Evolutionary conservation across 371 early-diverging fungal species (phyloP), one percentile per base, ranked within the genome.

Genomic region (Encephalitozoon cuniculi): DNA sequence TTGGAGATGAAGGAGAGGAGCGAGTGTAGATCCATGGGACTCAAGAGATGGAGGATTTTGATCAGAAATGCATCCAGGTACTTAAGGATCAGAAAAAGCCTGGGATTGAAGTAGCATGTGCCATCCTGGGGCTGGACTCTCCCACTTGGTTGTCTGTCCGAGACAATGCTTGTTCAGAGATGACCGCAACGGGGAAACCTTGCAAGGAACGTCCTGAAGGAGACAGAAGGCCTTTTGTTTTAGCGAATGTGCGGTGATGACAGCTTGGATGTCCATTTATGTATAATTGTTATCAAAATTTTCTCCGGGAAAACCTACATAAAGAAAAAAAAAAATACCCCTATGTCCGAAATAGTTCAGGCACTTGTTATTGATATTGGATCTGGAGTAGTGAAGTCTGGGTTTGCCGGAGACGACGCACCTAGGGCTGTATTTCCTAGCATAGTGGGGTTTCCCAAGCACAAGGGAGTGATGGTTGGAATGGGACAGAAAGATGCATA

Each of bases 301-400:
- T 46, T 46, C 11, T 18, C n/a, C 49, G 21, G 21, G 18, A 46
- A 46, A 40, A 41, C 30, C 39, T 65, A 46, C 49, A 65, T 49
- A 53, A 69, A 69, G 52, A 69, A 69, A 69, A 69, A 37, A 49
- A 52, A 52, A 54, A 37, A 77, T 69, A 72, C 55, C 46, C 30
- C 26, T 71, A 75, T 80, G 78, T 65, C 75, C 68, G 78, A 82
- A 23, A 77, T 78, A 74, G 55, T 49, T 64, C 70, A 67, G 70
- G 79, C 85, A 75, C 64, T 88, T 74, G 88, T 94, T 83, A 91
- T 95, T 86, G 93, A 96, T 88, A 97, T 97, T 88, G 99, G 99
- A 83, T 95, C 96, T 86, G 98, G 99, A 86, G 94, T 97, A 93
- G 96, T 97, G 89, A 99, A 97, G 89, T 96, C 97, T 87, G 98